Evolutionary conservation across 2,329 filamentous ascomycete species (phyloP), one percentile per base, ranked within the genome.

Genomic region (Phaeosphaeriaceae sp.): DNA sequence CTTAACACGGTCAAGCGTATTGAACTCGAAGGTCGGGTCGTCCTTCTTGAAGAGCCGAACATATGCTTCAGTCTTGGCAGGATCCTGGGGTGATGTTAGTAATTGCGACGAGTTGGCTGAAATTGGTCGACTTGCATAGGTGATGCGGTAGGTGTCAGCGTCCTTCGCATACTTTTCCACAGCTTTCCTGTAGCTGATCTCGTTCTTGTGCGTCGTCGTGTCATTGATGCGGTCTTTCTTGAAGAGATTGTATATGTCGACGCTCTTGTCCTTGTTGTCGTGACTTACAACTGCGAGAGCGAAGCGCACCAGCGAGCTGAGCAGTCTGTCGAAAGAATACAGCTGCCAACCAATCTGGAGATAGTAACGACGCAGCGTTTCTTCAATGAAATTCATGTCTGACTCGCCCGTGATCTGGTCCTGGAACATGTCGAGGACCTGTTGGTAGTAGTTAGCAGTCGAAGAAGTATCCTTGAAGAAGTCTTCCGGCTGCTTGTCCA

Each of bases 121-220:
- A 31, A 7, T 27, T 41, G 13, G 7, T 22, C 20, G 22, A 88
- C 92, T 85, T 88, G 97, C 94, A 83, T 90, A 98, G 74, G 89
- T 89, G 65, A 98, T 89, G 50, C 92, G 88, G 78, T 96, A 98
- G 62, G 96, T 87, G 71, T 98, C 94, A 17, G 90, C 91, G 63
- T 98, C 94, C 81, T 96, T 97, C 66, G 95, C 88, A 72, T 92
- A 89, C 78, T 95, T 95, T 79, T 97, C 93, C 1, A 95, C 93
- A 74, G 92, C 92, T 78, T 96, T 96, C 60, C 94, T 88, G 60
- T 94, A 92, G 70, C 90, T 91, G 59, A 96, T 92, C 81, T 98
- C 94, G 27, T 90, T 89, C 76, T 95, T 89, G 68, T 93, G 94
- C 50, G 93, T 97, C 0, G 92, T 96, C 72, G 93, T 90, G 19